Evolutionary conservation across 257 asterid genomes (phyloP), one percentile per base, ranked within the genome.

Genomic region (Solanum virginianum): DNA sequence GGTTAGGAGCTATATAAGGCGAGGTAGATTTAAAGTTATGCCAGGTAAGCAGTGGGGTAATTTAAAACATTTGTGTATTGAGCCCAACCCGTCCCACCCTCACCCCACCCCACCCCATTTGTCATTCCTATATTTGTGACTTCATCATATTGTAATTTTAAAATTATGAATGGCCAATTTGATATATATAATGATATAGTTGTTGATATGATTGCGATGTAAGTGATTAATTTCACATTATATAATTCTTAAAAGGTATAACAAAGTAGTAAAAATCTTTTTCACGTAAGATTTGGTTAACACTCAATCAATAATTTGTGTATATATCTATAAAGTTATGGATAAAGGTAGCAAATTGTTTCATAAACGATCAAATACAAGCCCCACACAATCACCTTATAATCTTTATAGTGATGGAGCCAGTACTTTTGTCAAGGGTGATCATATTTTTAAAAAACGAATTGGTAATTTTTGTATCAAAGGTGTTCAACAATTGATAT

Each of bases 31-130:
- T 29, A 29, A 29, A 29, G 32, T 2, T 29, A 29, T 29, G 32
- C 3, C 3, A 29, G 32, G 3, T 29, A 29, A 3, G 3, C 32
- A 0, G 32, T 29, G 3, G 32, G 32, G 0, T 0, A 2, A 3
- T 29, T 29, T 29, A 29, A 29, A 29, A 29, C 32, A 29, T 29
- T 29, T 29, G 32, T 3, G 32, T 2, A 29, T 2, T 29, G 32
- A 29, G 32, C 32, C 2, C 0, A 29, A 29, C 3, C 3, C 3
- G 32, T 2, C 32, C 32, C 32, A 29, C 3, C 32, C 32, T n/a
- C 26, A 26, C 26, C 26, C 26, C 26, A 26, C 26, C 26, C 26
- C 26, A 29, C 32, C 32, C 32, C 32, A 29, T 29, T 29, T 29
- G 22, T 0, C 1, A 15, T 66, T 66, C 15, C 32, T 29, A 29